Percentiles rank a stretch among this genome's conserved stretches.
Evolutionary conservation across 176 grass and related monocot species (phyloP).

Genomic region (Bonia amplexicaulis): DNA sequence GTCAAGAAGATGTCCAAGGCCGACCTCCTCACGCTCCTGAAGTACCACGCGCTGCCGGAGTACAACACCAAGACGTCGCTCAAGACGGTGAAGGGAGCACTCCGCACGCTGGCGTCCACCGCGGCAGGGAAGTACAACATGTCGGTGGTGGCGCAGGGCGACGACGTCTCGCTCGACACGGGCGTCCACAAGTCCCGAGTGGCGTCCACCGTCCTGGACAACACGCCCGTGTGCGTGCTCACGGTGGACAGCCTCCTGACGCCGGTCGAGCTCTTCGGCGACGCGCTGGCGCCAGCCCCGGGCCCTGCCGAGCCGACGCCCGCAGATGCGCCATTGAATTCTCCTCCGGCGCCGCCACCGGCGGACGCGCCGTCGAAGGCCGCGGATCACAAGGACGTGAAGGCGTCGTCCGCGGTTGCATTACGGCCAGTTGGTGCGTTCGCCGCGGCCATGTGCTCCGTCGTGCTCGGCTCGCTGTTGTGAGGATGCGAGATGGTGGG

Average conservation of each 20-base stretch:
- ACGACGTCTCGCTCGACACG: conserved; percentile 70
- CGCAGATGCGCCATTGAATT: not conserved
- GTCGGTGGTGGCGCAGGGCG: conserved; percentile 50
- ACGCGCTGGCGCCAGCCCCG: conserved; percentile 28
- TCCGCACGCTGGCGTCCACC: conserved; percentile 56
- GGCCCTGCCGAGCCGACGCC: conserved; percentile 22
- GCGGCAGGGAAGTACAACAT: conserved; percentile 41
- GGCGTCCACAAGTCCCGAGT: conserved; percentile 67
- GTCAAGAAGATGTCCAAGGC: conserved; percentile 50
- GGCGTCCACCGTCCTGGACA: conserved; percentile 67
- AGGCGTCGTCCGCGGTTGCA: conserved; percentile 4
- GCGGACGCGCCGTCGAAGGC: conserved; percentile 37
- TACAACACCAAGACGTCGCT: conserved; percentile 82
- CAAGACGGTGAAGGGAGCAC: conserved; percentile 29
- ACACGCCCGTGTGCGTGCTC: conserved; percentile 65
- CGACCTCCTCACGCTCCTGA: conserved; percentile 57
- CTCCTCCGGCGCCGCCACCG: conserved; percentile 27
- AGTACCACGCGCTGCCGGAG: conserved; percentile 71
- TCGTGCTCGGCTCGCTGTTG: conserved; percentile 31
- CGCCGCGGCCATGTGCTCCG: conserved; percentile 19
- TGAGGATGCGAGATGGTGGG: conserved; percentile 8
- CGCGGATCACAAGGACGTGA: conserved; percentile 38
- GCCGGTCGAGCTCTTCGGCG: conserved; percentile 68
- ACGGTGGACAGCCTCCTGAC: conserved; percentile 65
- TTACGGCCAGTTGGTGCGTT: conserved; percentile 1